Evolutionary conservation across 1,139 yeast genomes (phyloP), one percentile per base, ranked within the genome.

Genomic region (Pneumocystis wakefieldiae): DNA sequence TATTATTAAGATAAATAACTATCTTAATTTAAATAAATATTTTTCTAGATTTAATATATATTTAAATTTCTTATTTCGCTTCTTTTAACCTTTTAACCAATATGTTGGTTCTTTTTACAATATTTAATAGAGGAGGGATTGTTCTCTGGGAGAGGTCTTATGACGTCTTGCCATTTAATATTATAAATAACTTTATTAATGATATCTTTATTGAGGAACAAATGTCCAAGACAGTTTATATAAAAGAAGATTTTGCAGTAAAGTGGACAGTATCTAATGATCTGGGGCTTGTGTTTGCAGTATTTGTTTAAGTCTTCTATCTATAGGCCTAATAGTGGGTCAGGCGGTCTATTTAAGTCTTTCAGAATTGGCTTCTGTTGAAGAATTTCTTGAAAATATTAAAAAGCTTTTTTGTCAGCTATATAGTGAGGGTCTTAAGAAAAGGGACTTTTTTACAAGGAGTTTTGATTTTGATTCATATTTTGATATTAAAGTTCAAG

Each of bases 81-180:
- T 37, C 14, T 3, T 48, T 19, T 42, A 19, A 28, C 32, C 14
- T n/a, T 10, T 24, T 24, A 24, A 10, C 6, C n/a, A 48, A 48
- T 42, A 82, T 82, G 86, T 77, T 83, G 63, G 86, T 81, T 67
- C 82, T 81, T 68, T 76, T 83, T 65, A 73, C 80, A 14, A 76
- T 84, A 1, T 83, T 83, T 73, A 77, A 82, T 2, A 77, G 81
- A 0, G 79, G 83, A 10, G 89, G 89, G 0, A 74, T 80, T 29
- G 85, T 84, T 15, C 73, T 81, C 24, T 84, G 81, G 78, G 77
- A 78, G 67, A 76, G 77, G 65, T 76, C 80, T 53, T 73, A 76
- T 10, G 77, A 79, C 61, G 76, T 76, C 63, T 76, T 80, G 48
- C 76, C 82, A 1, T 73, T 73, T 28, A 63, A 74, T 1, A 73